Base-by-base conservation (phyloP, 2,329 filamentous ascomycete species). In the Colletotrichum sojae region DNA sequence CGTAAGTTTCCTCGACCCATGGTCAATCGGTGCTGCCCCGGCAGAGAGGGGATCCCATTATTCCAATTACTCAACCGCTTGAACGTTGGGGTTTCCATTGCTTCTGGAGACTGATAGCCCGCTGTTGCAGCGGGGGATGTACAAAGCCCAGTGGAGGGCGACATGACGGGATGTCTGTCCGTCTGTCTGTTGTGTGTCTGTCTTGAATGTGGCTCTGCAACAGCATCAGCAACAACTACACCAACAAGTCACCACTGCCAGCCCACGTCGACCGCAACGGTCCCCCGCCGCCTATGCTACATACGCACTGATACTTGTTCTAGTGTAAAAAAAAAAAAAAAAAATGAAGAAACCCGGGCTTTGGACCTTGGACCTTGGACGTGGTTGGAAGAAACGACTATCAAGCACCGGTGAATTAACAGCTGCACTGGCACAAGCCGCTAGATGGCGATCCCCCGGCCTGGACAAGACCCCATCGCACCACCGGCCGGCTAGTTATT, bases 381-480 rank as follows among this genome's bases (percentile, higher is more conserved):
- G 31, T 36, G 9, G 31, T 36, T 36, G 31, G 31, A 36, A 36
- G 31, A 36, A 36, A 36, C 31, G 31, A 36, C 31, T 36, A 36
- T 9, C 40, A 15, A 43, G 40, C 40, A 43, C 16, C 6, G 16
- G 40, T 43, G 40, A 43, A 15, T n/a, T 15, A 49, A 57, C 31
- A 40, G 39, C n/a, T n/a, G 10, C 60, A 25, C 9, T 63, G 22
- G 58, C 43, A 57, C 46, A 64, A 53, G 64, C 45, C 65, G 65
- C 60, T 64, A 53, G 53, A 31, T 58, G 65, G 45, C 53, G 59
- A 64, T 58, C 36, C 59, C 63, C 64, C 58, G 25, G 64, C 63
- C 58, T 36, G 31, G 9, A 36, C 31, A 36, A 58, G 53, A 46
- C 51, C 46, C 58, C n/a, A 61, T 55, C 31, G 36, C 25, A 20